Percentiles rank a stretch among this genome's conserved stretches.
Evolutionary conservation across 2,329 filamentous ascomycete genomes (phyloP).

Genomic region (Xylariaceae sp.): DNA sequence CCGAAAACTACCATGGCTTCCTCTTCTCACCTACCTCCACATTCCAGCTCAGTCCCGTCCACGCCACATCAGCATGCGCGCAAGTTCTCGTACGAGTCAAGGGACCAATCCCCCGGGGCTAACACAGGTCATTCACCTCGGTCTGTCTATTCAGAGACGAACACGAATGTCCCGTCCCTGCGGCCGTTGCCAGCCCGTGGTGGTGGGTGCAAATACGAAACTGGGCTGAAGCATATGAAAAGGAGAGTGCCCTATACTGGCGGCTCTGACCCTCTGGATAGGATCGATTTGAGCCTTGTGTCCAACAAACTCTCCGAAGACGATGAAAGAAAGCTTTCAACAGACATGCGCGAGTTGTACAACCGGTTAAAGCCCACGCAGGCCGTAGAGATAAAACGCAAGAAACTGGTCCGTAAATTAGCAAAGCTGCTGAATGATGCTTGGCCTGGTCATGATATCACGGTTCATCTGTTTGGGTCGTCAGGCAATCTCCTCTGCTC

Average conservation of each 20-base stretch:
- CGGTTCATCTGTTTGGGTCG: slow-evolving; percentile 93
- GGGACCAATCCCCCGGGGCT: slow-evolving; percentile 72
- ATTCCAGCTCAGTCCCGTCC: slow-evolving; percentile 88
- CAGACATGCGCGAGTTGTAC: slow-evolving; percentile 82
- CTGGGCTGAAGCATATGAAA: slow-evolving; percentile 71
- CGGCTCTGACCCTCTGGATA: slow-evolving; percentile 72
- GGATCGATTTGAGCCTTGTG: slow-evolving; percentile 64
- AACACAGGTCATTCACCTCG: slow-evolving; percentile 77
- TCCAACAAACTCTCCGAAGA: slow-evolving; percentile 65
- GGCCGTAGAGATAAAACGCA: slow-evolving; percentile 70
- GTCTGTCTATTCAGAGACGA: slow-evolving; percentile 86
- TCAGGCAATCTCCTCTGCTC: slow-evolving; percentile 93
- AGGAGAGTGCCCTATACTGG: slow-evolving; percentile 88
- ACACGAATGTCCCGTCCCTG: slow-evolving; percentile 64
- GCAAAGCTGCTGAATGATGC: slow-evolving; percentile 82
- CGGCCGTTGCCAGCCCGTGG: slow-evolving; percentile 55
- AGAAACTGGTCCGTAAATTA: slow-evolving; percentile 76
- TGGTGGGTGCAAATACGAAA: slow-evolving; percentile 81
- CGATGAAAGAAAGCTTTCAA: slow-evolving; percentile 69
- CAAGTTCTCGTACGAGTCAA: slow-evolving; percentile 73
- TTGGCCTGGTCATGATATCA: slow-evolving; percentile 88
- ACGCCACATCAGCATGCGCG: slow-evolving; percentile 87
- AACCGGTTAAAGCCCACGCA: slow-evolving; percentile 75
- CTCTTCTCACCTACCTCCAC: slow-evolving; percentile 46
- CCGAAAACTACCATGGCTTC: slow-evolving; percentile 30